Percentiles rank a stretch among this genome's conserved stretches.
These are phyloP conservation scores for Yamadazyma spencermartinsiae DNA, from an alignment of 1,139 yeast species.

Conservation along the genomic window DNA sequence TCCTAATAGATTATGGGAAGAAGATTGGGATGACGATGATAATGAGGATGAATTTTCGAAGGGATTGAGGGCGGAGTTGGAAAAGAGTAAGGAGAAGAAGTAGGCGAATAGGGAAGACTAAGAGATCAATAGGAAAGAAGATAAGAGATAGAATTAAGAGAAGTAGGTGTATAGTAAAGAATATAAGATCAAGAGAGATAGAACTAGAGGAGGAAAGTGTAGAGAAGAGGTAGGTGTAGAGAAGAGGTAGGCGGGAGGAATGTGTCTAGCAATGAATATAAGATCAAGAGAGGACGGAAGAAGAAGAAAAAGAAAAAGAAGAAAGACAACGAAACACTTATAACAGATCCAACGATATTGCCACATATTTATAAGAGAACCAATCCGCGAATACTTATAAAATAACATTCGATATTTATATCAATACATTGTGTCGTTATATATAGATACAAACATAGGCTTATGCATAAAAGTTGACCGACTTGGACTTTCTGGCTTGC, in stretches of 20 bases:
- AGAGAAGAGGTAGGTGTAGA: neutral
- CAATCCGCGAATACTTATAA: too few relatives aligned
- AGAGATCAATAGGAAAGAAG: too few relatives aligned
- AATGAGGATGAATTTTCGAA: slow-evolving; percentile 81
- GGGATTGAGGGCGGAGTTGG: slow-evolving; percentile 57
- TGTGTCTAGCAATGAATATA: too few relatives aligned
- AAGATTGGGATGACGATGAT: slow-evolving; percentile 94
- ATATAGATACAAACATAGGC: neutral
- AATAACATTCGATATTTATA: too few relatives aligned
- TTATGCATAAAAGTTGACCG: slow-evolving; percentile 89
- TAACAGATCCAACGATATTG: too few relatives aligned
- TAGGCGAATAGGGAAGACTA: neutral
- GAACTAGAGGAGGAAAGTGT: neutral
- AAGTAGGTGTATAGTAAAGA: neutral
- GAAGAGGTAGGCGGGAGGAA: too few relatives aligned
- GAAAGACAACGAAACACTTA: too few relatives aligned
- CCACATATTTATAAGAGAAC: too few relatives aligned
- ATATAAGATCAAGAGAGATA: too few relatives aligned
- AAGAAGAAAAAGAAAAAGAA: neutral
- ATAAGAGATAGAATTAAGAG: neutral
- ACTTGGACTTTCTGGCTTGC: slow-evolving; percentile 93
- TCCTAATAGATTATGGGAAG: slow-evolving; percentile 73
- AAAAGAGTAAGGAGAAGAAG: slow-evolving; percentile 8
- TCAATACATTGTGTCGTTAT: neutral
- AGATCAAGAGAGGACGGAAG: neutral